A percentile compares a stretch with the other conserved stretches of the same genome.
Conservation (phyloP, 2,329 filamentous ascomycete species). For the Aureobasidium sp. region DNA sequence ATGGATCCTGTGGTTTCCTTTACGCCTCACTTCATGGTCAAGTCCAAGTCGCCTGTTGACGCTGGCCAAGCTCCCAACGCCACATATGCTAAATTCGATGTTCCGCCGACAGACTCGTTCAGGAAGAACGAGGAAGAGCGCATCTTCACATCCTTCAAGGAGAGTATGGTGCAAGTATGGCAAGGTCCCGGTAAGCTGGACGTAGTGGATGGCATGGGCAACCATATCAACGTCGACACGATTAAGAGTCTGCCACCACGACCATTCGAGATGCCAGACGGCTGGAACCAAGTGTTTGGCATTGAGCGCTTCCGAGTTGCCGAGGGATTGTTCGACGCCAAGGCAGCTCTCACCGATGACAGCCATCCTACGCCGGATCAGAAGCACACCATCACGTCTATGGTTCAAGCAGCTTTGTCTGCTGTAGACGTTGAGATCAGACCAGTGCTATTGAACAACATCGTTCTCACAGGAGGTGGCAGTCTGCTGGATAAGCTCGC, state of each 20-base stretch:
- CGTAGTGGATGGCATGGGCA: conserved; percentile 34
- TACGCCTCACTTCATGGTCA: conserved; percentile 78
- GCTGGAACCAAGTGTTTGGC: conserved; percentile 91
- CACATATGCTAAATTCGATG: conserved; percentile 60
- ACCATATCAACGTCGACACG: conserved; percentile 62
- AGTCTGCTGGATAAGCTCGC: conserved; percentile 86
- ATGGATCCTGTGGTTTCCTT: conserved; percentile 62
- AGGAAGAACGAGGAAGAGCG: conserved; percentile 82
- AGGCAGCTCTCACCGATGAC: conserved; percentile 52
- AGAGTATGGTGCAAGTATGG: conserved; percentile 94
- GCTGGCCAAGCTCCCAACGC: conserved; percentile 72
- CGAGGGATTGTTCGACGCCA: conserved; percentile 87
- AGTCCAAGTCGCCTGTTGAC: conserved; percentile 81
- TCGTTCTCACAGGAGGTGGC: conserved; percentile 85
- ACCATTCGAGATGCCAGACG: conserved; percentile 95
- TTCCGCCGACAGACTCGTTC: conserved; percentile 59
- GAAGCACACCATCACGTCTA: conserved; percentile 72
- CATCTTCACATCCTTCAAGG: conserved; percentile 91
- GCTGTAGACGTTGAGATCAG: conserved; percentile 85
- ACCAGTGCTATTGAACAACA: conserved; percentile 72
- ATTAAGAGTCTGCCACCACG: conserved; percentile 66
- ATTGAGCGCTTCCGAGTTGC: conserved; percentile 76
- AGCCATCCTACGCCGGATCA: conserved; percentile 45
- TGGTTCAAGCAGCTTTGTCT: conserved; percentile 68
- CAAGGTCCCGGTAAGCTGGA: conserved; percentile 63